Evolutionary conservation across 208 protist genomes (phyloP).

Genomic region (Acanthamoeba sp.): DNA sequence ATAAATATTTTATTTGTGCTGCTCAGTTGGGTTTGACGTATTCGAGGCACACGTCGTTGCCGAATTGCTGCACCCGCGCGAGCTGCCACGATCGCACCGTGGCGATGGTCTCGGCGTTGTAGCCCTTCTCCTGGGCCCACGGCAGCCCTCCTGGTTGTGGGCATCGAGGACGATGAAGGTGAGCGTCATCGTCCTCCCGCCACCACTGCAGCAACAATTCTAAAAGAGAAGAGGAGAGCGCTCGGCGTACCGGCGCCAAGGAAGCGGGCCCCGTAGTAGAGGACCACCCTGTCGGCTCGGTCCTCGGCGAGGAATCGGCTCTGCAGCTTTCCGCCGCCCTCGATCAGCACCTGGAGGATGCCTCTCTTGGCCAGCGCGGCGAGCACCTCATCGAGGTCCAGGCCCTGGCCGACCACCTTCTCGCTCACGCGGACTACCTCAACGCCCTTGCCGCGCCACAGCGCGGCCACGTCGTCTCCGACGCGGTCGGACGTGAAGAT

Average conservation of each 20-base stretch:
- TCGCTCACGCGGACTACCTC: not conserved
- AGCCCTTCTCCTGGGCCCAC: constrained; percentile 51
- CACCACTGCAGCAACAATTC: not conserved
- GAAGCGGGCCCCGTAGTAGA: constrained; percentile 71
- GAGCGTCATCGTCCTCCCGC: too few relatives aligned
- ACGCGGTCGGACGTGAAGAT: constrained; percentile 70
- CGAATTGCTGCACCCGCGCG: constrained; percentile 75
- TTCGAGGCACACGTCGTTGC: constrained; percentile 72
- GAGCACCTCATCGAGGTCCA: constrained; percentile 31
- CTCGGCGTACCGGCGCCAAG: constrained; percentile 57
- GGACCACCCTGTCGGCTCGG: constrained; percentile 36
- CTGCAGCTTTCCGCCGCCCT: constrained; percentile 74
- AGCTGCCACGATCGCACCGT: constrained; percentile 69
- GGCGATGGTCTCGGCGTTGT: constrained; percentile 59
- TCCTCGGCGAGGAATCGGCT: constrained; percentile 68
- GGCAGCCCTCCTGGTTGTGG: not conserved
- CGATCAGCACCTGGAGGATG: constrained; percentile 66
- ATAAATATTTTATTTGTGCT: too few relatives aligned
- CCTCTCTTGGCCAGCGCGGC: not conserved
- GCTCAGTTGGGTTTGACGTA: constrained; percentile 35
- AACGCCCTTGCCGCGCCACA: not conserved
- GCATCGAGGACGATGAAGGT: too few relatives aligned
- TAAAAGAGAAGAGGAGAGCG: too few relatives aligned
- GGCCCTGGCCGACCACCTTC: not conserved
- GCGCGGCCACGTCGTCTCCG: not conserved